These are phyloP conservation scores for Pogostemon cablin DNA, from an alignment of 257 asterid species.

Conservation along the genomic window DNA sequence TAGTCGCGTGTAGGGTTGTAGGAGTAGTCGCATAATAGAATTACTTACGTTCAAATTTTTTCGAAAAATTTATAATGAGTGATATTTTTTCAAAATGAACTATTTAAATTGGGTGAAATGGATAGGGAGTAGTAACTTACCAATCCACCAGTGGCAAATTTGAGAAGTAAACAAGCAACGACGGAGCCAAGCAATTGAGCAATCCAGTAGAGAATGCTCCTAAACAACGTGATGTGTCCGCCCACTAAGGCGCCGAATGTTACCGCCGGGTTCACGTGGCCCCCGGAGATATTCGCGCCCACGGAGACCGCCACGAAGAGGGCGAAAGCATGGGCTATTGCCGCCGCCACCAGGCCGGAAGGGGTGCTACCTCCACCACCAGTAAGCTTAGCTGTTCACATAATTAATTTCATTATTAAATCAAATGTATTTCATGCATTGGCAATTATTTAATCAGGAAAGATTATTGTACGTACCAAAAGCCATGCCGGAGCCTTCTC, in stretches of 20 bases:
- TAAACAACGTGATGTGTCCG: constrained; percentile 61
- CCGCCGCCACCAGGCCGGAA: constrained; percentile 59
- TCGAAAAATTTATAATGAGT: too few relatives aligned
- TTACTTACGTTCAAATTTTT: too few relatives aligned
- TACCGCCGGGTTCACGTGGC: constrained; percentile 80
- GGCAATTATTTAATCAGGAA: neutral
- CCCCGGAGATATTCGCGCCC: constrained; percentile 75
- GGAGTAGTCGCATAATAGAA: too few relatives aligned
- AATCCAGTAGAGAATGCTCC: constrained; percentile 64
- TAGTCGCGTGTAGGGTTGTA: too few relatives aligned
- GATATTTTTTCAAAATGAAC: too few relatives aligned
- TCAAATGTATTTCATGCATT: neutral
- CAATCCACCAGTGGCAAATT: constrained; percentile 66
- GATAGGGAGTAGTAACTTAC: constrained; percentile 28
- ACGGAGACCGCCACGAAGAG: constrained; percentile 72
- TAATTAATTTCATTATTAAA: neutral
- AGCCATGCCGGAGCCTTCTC: constrained; percentile 85
- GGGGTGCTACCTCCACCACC: constrained; percentile 56
- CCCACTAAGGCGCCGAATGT: constrained; percentile 76
- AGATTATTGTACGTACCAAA: constrained; percentile 38
- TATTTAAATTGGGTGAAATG: neutral
- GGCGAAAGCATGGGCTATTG: constrained; percentile 73
- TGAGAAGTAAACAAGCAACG: constrained; percentile 66
- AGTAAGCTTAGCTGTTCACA: constrained; percentile 52
- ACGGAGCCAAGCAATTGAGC: constrained; percentile 73